These are phyloP conservation scores for Plasmodium relictum DNA, from an alignment of 169 alveolate species.

Conservation along the genomic window DNA sequence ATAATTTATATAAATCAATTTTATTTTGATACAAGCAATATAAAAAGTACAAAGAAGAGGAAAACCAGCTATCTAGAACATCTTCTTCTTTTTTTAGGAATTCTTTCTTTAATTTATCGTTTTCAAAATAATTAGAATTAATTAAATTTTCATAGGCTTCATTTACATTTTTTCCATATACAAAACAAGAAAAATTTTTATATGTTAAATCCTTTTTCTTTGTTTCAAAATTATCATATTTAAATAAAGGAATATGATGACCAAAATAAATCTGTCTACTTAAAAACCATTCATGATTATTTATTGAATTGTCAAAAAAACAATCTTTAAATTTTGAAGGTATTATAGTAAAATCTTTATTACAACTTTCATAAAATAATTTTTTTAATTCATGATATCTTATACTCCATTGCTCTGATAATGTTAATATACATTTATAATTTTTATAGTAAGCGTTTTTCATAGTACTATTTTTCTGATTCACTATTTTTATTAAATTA, in stretches of 20 bases:
- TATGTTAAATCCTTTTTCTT: background rate
- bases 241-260: conserved; percentile 36
- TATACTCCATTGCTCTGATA: conserved; percentile 36
- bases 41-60: conserved; percentile 34
- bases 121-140: conserved; percentile 12
- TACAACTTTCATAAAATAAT: conserved; percentile 9
- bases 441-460: conserved; percentile 35
- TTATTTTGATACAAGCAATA: conserved; percentile 20
- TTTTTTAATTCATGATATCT: conserved; percentile 17
- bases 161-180: conserved; percentile 28
- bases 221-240: conserved; percentile 24
- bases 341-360: background rate
- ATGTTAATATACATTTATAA: conserved; percentile 12
- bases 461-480: background rate
- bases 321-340: conserved; percentile 37
- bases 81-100: conserved; percentile 23
- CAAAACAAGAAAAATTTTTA: background rate
- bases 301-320: conserved; percentile 6
- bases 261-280: conserved; percentile 42
- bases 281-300: conserved; percentile 19
- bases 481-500: background rate
- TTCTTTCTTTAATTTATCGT: conserved; percentile 15
- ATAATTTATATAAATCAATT: conserved; percentile 9
- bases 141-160: conserved; percentile 32
- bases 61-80: conserved; percentile 58